These are phyloP conservation scores for Dactylellina cionopaga DNA, from an alignment of 2,329 filamentous ascomycete genomes.

Conservation along the genomic window DNA sequence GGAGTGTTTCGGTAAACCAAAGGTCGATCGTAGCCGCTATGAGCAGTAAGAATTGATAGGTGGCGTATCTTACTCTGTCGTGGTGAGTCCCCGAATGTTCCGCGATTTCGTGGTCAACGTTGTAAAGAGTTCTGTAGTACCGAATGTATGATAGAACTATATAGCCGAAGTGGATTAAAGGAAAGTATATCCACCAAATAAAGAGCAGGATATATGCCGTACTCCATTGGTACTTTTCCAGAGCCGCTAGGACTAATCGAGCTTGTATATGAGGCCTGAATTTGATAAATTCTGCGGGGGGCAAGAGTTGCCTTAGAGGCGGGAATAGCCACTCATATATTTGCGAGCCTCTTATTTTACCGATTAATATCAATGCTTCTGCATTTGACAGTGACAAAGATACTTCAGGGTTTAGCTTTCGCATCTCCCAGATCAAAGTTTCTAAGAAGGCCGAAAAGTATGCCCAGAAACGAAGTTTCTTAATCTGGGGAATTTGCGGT, in stretches of 20 bases:
- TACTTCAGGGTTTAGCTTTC: neutral
- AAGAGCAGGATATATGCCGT: too few species aligned
- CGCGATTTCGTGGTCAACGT: neutral
- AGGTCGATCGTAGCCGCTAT: neutral
- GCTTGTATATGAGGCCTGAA: neutral
- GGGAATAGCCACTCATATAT: neutral
- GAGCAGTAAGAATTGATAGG: neutral
- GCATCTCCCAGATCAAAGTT: neutral
- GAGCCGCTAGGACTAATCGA: neutral
- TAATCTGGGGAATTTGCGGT: neutral
- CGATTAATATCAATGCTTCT: neutral
- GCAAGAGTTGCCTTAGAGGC: neutral
- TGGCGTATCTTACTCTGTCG: neutral
- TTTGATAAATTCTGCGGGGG: neutral
- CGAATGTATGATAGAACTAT: neutral
- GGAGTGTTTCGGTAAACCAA: neutral
- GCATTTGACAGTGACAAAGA: neutral
- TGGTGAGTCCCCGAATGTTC: neutral
- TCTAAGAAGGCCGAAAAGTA: neutral
- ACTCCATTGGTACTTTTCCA: neutral
- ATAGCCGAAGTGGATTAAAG: neutral
- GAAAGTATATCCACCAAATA: too few species aligned
- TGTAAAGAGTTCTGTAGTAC: too few species aligned
- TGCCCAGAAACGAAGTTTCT: neutral
- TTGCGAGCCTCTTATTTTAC: neutral